Conservation (phyloP, 2,329 filamentous ascomycete species). For the Ilyonectria sp. region DNA sequence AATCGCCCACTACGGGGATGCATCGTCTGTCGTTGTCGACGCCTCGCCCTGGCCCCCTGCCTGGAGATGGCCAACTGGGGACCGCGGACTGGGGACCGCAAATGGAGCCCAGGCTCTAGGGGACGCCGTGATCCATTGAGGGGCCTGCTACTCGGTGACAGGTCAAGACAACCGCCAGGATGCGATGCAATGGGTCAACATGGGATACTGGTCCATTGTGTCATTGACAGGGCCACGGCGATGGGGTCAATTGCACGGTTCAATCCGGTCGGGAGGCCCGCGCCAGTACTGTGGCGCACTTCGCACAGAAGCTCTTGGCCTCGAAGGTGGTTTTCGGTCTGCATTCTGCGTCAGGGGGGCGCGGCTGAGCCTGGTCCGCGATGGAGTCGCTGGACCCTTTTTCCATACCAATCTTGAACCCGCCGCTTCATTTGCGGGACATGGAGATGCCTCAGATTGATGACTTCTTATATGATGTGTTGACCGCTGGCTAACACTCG, state of each 20-base stretch:
- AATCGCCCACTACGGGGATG: conserved; percentile 13
- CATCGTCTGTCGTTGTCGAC: neutral
- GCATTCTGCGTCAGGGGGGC: conserved; percentile 1
- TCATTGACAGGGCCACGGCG: conserved; percentile 19
- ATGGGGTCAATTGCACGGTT: conserved; percentile 31
- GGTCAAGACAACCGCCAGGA: conserved; percentile 17
- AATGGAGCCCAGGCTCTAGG: neutral
- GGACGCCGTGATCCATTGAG: neutral
- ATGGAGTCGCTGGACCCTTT: neutral
- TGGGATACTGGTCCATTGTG: conserved; percentile 17
- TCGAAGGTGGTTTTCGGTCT: neutral
- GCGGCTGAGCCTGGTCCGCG: conserved; percentile 4
- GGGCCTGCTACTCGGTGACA: conserved; percentile 13
- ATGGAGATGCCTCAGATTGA: conserved; percentile 6
- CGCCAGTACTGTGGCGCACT: conserved; percentile 23
- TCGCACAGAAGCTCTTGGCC: conserved; percentile 22
- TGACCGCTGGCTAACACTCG: neutral
- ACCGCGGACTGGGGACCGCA: neutral
- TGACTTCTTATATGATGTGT: neutral
- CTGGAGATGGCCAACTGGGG: neutral
- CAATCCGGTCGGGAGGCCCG: conserved; percentile 29
- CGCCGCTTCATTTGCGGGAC: neutral
- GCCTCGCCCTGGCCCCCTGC: neutral
- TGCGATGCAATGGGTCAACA: conserved; percentile 6
- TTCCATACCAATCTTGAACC: neutral